A percentile compares a stretch with the other conserved stretches of the same genome.
Evolutionary conservation across 257 asterid genomes (phyloP).

Genomic region (Primulina huaijiensis): DNA sequence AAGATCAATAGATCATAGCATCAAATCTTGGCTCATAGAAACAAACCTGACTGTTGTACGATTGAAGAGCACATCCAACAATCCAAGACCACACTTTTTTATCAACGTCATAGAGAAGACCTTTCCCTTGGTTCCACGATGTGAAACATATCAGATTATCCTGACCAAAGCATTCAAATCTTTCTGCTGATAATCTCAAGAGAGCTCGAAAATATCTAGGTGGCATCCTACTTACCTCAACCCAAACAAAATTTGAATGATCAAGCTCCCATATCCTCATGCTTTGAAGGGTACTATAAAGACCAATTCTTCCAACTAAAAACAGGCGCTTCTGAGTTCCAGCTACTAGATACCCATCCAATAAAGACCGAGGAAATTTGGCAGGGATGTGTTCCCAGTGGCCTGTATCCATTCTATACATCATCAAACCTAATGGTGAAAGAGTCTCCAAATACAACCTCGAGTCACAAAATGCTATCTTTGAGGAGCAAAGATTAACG

Average conservation of each 20-base stretch:
- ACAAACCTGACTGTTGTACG: slow-evolving; percentile 91
- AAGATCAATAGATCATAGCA: slow-evolving; percentile 51
- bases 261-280: slow-evolving; percentile 99
- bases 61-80: slow-evolving; percentile 90
- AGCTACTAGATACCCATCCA: slow-evolving; percentile 96
- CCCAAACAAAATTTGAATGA: slow-evolving; percentile 73
- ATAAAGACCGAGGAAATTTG: slow-evolving; percentile 83
- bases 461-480: slow-evolving; percentile 97
- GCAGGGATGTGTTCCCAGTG: slow-evolving; percentile 98
- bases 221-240: slow-evolving; percentile 93
- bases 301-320: slow-evolving; percentile 92
- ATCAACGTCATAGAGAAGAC: slow-evolving; percentile 89
- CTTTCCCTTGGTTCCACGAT: slow-evolving; percentile 96
- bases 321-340: slow-evolving; percentile 83
- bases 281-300: slow-evolving; percentile 84
- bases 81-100: slow-evolving; percentile 97
- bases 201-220: slow-evolving; percentile 86
- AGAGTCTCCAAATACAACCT: slow-evolving; percentile 83
- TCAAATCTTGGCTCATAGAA: slow-evolving; percentile 99
- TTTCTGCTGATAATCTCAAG: slow-evolving; percentile 86
- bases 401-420: slow-evolving; percentile 82
- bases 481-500: slow-evolving; percentile 91
- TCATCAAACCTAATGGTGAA: slow-evolving; percentile 93
- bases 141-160: slow-evolving; percentile 94
- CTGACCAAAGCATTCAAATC: slow-evolving; percentile 97